Percentiles rank a stretch among this genome's conserved stretches.
Evolutionary conservation across 164 flowering plant species (phyloP).

Genomic region (Aristolochia contorta): DNA sequence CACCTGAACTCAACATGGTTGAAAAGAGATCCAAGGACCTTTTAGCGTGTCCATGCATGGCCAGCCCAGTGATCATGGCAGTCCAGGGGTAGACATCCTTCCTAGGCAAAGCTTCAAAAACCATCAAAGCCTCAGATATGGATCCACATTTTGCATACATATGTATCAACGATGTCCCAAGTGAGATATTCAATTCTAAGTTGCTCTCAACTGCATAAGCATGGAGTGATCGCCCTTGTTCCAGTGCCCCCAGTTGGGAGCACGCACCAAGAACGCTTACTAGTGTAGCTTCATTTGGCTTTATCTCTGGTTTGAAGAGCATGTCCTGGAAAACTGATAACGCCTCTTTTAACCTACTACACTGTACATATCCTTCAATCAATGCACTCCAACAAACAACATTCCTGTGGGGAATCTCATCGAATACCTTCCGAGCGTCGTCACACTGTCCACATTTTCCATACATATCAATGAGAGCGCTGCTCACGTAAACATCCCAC

Average conservation of each 20-base stretch:
- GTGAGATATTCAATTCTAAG: constrained; percentile 11
- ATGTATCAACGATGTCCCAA: constrained; percentile 32
- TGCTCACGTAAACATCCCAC: constrained; percentile 26
- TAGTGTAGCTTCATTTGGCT: constrained; percentile 20
- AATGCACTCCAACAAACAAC: constrained; percentile 29
- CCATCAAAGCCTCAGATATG: constrained; percentile 22
- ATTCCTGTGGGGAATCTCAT: constrained; percentile 21
- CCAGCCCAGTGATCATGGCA: constrained; percentile 31
- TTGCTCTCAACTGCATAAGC: constrained; percentile 13
- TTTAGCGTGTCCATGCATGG: constrained; percentile 25
- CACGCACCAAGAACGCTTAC: constrained; percentile 29
- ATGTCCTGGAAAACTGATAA: constrained; percentile 20
- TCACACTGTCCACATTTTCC: constrained; percentile 22
- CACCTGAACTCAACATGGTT: constrained; percentile 18
- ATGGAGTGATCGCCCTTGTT: constrained; percentile 26
- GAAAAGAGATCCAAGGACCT: constrained; percentile 21
- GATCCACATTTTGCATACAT: constrained; percentile 52
- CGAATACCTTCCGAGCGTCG: constrained; percentile 21
- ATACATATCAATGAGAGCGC: constrained; percentile 35
- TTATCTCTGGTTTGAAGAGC: constrained; percentile 13
- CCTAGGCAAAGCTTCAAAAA: constrained; percentile 12
- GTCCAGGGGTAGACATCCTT: constrained; percentile 34
- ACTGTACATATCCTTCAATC: constrained; percentile 24
- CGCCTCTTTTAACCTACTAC: constrained; percentile 19
- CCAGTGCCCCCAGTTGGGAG: constrained; percentile 25